Evolutionary conservation across 495 filamentous ascomycete species (phyloP).

Genomic region (Penicillium lividum): DNA sequence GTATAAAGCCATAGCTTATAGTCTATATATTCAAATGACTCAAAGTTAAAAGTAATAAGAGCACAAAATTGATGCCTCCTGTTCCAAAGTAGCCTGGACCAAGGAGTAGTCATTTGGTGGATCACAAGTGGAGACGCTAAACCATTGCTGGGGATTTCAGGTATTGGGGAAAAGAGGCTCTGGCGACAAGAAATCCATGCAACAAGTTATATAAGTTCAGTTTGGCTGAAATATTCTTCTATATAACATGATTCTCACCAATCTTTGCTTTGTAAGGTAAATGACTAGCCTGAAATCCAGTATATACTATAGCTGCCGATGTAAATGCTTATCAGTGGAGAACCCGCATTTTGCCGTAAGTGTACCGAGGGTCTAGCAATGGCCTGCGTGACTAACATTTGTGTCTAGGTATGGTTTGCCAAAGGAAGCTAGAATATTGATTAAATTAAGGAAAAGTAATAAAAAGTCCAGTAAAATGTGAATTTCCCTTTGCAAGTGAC

Average conservation of each 20-base stretch:
- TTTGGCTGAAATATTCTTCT: neutral
- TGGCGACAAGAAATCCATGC: neutral
- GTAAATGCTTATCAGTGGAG: constrained; percentile 5
- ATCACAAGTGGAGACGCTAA: constrained; percentile 1
- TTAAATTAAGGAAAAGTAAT: neutral
- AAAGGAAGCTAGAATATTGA: no score
- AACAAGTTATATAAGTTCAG: neutral
- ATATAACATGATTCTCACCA: neutral
- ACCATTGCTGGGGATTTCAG: neutral
- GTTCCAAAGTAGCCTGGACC: neutral
- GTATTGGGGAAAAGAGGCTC: neutral
- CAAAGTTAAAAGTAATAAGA: neutral
- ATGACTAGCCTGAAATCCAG: neutral
- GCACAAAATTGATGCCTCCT: neutral
- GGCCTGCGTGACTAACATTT: neutral
- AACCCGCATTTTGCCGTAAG: neutral
- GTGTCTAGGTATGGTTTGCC: no score
- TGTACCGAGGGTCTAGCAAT: constrained; percentile 2
- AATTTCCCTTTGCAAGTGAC: constrained; percentile 12
- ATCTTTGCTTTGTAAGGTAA: neutral
- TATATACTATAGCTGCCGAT: neutral
- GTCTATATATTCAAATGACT: neutral
- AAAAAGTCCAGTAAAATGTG: neutral
- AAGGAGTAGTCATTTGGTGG: neutral
- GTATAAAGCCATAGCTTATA: neutral